Base-by-base conservation (phyloP, 306 rosid species). In the Quercus suber region DNA sequence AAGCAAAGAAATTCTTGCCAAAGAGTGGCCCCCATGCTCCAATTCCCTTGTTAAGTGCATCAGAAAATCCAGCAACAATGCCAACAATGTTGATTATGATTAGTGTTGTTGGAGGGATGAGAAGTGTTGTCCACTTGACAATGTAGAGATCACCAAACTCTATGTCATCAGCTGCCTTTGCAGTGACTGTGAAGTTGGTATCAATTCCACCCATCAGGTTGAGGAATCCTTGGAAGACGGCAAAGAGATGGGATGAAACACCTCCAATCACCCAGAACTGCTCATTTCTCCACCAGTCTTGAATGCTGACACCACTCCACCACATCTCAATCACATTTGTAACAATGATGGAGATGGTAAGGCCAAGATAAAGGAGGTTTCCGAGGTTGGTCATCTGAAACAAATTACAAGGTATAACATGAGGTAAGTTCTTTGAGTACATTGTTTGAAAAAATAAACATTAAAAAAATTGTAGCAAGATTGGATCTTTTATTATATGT, bases 241-340 rank as follows among this genome's bases (percentile, higher is more conserved):
- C 99, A 60, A 95, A 95, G 12, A 95, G 89, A 88, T 95, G 97
- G 3, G 99, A 97, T 27, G 99, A 95, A 76, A 95, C 99, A 37
- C 99, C 99, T 84, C 98, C 97, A 3, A 92, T 95, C 41, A 95
- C 99, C 99, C 99, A 95, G 79, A 95, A 95, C 64, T 95, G 98
- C 86, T 95, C 98, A 11, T 92, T 95, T 73, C 99, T 89, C 99
- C 99, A 92, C 60, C 90, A 45, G 49, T 89, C 99, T 84, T 90
- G 90, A 1, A 91, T 88, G 78, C 95, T 90, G 17, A 95, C 99
- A 5, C 98, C 96, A 43, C 99, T 95, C 99, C 98, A 95, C 55
- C 99, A 81, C 75, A 95, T 73, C 92, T 95, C 97, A 0, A 95
- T 93, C 71, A 95, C 93, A 49, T 97, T 89, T 0, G 97, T 95